Percentiles rank a stretch among this genome's conserved stretches.
phyloP scores from a whole-genome alignment of 1,284 basidiomycete genomes.

The Phylloporus sp. region DNA sequence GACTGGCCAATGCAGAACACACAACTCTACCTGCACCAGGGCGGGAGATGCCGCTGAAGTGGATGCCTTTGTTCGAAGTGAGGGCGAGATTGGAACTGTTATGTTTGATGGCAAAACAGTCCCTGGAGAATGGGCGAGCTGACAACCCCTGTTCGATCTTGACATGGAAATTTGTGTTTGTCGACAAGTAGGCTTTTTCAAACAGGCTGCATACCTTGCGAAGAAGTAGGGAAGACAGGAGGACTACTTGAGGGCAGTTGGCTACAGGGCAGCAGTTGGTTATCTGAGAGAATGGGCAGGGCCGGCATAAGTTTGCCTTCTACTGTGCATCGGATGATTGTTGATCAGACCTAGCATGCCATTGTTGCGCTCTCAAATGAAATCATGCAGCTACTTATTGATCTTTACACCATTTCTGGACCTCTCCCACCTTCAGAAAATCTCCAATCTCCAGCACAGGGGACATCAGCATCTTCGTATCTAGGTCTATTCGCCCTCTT shows the following conservation, averaged over 20 bases:
- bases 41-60: conserved; percentile 89
- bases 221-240: conserved; percentile 90
- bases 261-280: no score
- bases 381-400: conserved; percentile 90
- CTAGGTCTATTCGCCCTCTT: conserved; percentile 81
- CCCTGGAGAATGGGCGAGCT: conserved; percentile 42
- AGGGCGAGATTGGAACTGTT: conserved; percentile 48
- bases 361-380: conserved; percentile 87
- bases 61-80: conserved; percentile 91
- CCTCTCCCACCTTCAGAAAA: conserved; percentile 40
- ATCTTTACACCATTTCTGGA: conserved; percentile 82
- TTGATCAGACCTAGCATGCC: conserved; percentile 74
- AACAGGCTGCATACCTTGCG: conserved; percentile 94
- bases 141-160: conserved; percentile 92
- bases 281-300: conserved; percentile 54
- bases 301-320: conserved; percentile 62
- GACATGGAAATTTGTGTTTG: conserved; percentile 97
- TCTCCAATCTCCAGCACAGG: conserved; percentile 31
- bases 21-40: conserved; percentile 98
- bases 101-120: conserved; percentile 33
- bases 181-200: conserved; percentile 94
- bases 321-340: neutral
- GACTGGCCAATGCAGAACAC: conserved; percentile 94
- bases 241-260: conserved; percentile 92
- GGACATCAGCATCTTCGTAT: conserved; percentile 58